Conservation (phyloP, 257 asterid genomes). For the Solanum pennellii region DNA sequence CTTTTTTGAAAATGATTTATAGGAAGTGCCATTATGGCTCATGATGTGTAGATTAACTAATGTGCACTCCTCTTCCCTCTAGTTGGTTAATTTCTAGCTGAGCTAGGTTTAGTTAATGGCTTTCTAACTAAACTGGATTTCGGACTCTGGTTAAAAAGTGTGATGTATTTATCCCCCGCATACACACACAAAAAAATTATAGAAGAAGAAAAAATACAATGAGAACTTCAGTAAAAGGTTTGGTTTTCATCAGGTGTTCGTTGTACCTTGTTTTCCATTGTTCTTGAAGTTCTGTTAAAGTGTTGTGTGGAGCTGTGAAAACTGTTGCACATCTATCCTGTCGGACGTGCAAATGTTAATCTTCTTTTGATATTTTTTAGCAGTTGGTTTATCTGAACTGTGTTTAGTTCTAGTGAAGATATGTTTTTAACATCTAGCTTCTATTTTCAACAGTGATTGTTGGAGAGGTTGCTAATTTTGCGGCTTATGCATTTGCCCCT, state of each 20-base stretch:
- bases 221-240: neutral
- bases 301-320: neutral
- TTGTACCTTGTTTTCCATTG: neutral
- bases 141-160: neutral
- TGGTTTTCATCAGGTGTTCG: neutral
- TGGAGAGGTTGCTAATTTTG: conserved; percentile 97
- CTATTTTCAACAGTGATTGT: conserved; percentile 68
- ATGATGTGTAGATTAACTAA: neutral
- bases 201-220: neutral
- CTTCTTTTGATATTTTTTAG: neutral
- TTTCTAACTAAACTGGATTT: neutral
- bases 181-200: neutral
- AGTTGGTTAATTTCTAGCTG: neutral
- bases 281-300: neutral
- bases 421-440: conserved; percentile 1
- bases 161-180: neutral
- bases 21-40: neutral
- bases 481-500: conserved; percentile 99
- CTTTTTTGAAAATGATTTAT: neutral
- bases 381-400: neutral
- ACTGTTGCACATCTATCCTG: neutral
- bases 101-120: neutral
- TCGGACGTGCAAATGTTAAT: neutral
- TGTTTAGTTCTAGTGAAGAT: neutral
- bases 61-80: neutral